These are phyloP conservation scores for Lachnellula occidentalis DNA, from an alignment of 2,329 filamentous ascomycete genomes.

Conservation along the genomic window DNA sequence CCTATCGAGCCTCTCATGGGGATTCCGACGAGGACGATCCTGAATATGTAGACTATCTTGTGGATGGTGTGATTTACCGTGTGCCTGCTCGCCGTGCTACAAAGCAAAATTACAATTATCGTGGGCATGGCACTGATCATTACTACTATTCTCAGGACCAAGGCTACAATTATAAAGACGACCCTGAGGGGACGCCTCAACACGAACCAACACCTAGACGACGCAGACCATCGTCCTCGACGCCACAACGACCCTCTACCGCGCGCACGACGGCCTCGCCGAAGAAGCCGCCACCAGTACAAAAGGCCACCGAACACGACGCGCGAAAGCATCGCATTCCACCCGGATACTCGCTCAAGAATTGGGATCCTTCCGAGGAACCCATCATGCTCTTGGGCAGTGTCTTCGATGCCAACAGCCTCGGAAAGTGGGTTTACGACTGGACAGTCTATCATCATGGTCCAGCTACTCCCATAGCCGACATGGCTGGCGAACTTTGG, in stretches of 20 bases:
- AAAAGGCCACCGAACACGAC: conserved; percentile 54
- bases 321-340: conserved; percentile 69
- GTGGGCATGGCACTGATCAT: conserved; percentile 33
- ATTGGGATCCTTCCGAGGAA: conserved; percentile 93
- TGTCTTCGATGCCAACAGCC: conserved; percentile 94
- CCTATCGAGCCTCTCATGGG: conserved; percentile 33
- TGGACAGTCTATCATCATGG: conserved; percentile 94
- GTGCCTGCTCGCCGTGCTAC: conserved; percentile 21
- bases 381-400: conserved; percentile 92
- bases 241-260: conserved; percentile 27
- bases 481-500: conserved; percentile 93
- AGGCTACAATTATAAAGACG: conserved; percentile 28
- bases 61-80: conserved; percentile 26
- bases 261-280: conserved; percentile 23
- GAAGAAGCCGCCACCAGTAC: conserved; percentile 33
- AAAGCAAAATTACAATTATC: conserved; percentile 30
- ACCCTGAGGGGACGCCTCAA: conserved; percentile 21
- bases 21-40: conserved; percentile 33
- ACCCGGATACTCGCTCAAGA: conserved; percentile 87
- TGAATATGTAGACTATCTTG: conserved; percentile 29
- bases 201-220: conserved; percentile 23
- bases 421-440: conserved; percentile 99
- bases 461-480: conserved; percentile 74
- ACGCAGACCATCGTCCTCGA: conserved; percentile 28
- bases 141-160: conserved; percentile 30